Conservation (phyloP, 139 green algal genomes). For the Chlamydomonas incerta region DNA sequence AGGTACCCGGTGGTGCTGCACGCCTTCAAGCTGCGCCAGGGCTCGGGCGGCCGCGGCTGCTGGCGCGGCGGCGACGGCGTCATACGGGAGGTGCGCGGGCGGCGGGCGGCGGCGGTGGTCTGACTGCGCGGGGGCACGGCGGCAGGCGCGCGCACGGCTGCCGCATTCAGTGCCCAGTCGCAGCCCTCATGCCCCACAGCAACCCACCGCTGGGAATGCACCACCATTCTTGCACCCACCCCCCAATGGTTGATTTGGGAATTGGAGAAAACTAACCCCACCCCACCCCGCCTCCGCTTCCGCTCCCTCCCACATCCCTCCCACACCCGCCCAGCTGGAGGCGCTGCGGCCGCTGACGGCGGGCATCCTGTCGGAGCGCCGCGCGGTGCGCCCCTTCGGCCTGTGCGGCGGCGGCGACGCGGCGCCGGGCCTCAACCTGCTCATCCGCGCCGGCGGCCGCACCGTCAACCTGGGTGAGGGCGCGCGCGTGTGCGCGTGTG, state of each 20-base stretch:
- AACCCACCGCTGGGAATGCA: too few species aligned
- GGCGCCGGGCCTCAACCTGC: constrained; percentile 82
- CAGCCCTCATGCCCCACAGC: too few species aligned
- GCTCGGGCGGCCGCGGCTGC: constrained; percentile 84
- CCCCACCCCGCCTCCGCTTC: too few species aligned
- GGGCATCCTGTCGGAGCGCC: constrained; percentile 90
- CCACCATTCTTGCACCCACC: too few species aligned
- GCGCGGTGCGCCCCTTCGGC: constrained; percentile 82
- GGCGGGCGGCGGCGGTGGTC: not conserved
- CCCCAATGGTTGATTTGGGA: too few species aligned
- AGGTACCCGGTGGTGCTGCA: constrained; percentile 92
- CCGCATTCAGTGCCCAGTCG: too few species aligned
- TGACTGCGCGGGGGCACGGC: not conserved
- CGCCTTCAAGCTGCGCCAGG: constrained; percentile 83
- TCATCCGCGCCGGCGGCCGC: constrained; percentile 64
- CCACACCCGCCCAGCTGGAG: constrained; percentile 73
- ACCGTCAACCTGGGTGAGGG: constrained; percentile 76
- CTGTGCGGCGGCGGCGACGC: constrained; percentile 79
- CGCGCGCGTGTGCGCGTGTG: too few species aligned
- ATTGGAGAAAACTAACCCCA: too few species aligned
- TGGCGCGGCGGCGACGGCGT: constrained; percentile 91
- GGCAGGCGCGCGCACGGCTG: too few species aligned
- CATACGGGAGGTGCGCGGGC: constrained; percentile 75
- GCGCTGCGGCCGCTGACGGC: constrained; percentile 88
- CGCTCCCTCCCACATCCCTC: too few species aligned